phyloP scores from a whole-genome alignment of 345 rosid genomes.

The Aquilaria malaccensis region DNA sequence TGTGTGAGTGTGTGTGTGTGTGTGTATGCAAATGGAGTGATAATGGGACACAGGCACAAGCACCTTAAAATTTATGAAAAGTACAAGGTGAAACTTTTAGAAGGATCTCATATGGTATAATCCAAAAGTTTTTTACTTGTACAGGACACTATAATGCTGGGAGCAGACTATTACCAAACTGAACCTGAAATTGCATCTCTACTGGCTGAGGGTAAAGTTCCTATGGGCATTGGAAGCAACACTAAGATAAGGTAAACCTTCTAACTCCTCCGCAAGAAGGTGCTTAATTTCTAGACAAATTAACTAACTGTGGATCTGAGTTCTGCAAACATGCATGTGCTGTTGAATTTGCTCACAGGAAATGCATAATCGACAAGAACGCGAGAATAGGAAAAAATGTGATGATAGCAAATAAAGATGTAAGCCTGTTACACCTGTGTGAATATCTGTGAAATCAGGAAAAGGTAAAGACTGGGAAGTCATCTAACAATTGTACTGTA shows the following conservation, averaged over 20 bases:
- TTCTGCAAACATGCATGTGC: constrained; percentile 7
- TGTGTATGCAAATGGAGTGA: not conserved
- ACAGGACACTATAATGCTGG: constrained; percentile 82
- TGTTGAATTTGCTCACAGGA: constrained; percentile 31
- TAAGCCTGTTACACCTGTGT: constrained; percentile 22
- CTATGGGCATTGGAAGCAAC: constrained; percentile 70
- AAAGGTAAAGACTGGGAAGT: too few species aligned
- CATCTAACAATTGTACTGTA: too few species aligned
- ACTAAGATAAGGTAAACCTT: constrained; percentile 60
- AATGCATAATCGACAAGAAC: constrained; percentile 88
- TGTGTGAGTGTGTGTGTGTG: not conserved
- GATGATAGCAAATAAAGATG: constrained; percentile 61
- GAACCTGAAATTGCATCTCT: constrained; percentile 80
- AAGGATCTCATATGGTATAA: too few species aligned
- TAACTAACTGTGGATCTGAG: not conserved
- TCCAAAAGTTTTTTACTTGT: not conserved
- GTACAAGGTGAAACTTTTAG: too few species aligned
- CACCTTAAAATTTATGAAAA: too few species aligned
- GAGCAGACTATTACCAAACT: constrained; percentile 86
- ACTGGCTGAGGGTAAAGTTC: constrained; percentile 72
- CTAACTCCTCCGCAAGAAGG: not conserved
- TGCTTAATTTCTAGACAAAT: not conserved
- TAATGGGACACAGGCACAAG: too few species aligned
- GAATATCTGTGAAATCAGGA: too few species aligned
- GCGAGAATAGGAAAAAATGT: constrained; percentile 77